Percentiles rank a stretch among this genome's conserved stretches.
Evolutionary conservation across 2,329 filamentous ascomycete genomes (phyloP).

Genomic region (Chrysoporthe puriensis): DNA sequence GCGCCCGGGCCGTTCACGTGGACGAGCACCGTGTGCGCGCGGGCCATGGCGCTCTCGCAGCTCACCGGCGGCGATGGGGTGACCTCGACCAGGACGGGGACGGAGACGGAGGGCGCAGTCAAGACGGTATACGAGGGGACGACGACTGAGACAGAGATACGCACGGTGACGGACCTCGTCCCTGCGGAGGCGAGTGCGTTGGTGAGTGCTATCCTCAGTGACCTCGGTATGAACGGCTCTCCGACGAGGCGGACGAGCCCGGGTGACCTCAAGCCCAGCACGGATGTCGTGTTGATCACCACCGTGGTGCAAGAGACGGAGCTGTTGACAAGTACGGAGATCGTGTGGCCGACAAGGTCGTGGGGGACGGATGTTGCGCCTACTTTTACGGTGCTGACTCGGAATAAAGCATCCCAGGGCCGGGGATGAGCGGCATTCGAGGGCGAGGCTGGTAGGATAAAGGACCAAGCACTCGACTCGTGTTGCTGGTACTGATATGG

Average conservation of each 20-base stretch:
- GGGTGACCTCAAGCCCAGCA: not conserved
- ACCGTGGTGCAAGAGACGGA: not conserved
- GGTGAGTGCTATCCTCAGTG: not conserved
- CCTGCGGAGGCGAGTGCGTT: not conserved
- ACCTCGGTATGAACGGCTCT: not conserved
- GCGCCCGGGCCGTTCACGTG: constrained; percentile 32
- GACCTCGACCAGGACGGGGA: not conserved
- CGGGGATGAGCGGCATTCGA: not conserved
- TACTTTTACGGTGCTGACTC: not conserved
- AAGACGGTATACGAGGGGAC: not conserved
- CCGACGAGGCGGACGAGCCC: not conserved
- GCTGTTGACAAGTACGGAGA: not conserved
- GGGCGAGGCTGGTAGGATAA: not conserved
- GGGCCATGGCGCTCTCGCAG: constrained; percentile 12
- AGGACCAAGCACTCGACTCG: not conserved
- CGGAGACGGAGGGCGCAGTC: not conserved
- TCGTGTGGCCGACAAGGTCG: not conserved
- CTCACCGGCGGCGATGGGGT: not conserved
- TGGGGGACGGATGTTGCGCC: not conserved
- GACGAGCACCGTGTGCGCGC: constrained; percentile 36
- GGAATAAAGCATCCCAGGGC: not conserved
- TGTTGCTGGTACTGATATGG: not conserved
- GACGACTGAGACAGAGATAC: not conserved
- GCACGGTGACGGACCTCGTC: not conserved
- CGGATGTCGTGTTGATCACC: not conserved